Evolutionary conservation across 805 yeast genomes (phyloP), one percentile per base, ranked within the genome.

Genomic region (Saturnispora quitensis): DNA sequence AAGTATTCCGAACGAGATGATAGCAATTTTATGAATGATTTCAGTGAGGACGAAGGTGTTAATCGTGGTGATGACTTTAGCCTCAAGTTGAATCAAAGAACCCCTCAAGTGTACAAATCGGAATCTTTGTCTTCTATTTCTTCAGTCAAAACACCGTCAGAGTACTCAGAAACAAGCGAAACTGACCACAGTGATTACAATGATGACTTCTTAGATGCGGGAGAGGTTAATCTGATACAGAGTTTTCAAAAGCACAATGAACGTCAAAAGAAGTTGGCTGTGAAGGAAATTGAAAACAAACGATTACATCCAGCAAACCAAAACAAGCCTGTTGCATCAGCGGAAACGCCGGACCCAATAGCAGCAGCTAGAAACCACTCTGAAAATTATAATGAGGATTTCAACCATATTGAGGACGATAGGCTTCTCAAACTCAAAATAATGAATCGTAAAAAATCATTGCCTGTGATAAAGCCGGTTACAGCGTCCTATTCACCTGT

Each of bases 141-240:
- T 4, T 59, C 65, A 3, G 47, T 51, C 18, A 55, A 42, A 5
- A 52, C 57, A 20, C 50, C 55, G 6, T 57, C 63, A 1, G 55
- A 56, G 17, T 58, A 52, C 38, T 51, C 62, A 27, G 68, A 65
- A 45, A 33, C 36, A 3, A 61, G 62, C 38, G 68, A 62, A n/a
- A 59, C 67, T 0, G 68, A 65, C 25, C 62, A 64, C 46, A 64
- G 68, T 51, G 69, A 65, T 45, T 65, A 64, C 42, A 64, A 62
- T 25, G 51, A 48, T 38, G 52, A 52, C 44, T 54, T 62, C 42
- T 62, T 62, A 47, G 54, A 59, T 42, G 62, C 59, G 36, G 60
- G 55, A 43, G 28, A 48, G 17, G 46, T 42, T 15, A 44, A 48
- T 35, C 10, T 48, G 17, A 22, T 48, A 3, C n/a, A 20, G n/a